Percentiles rank a stretch among this genome's conserved stretches.
Conservation (phyloP, 768 basidiomycete species). For the Stropharia rugosoannulata region DNA sequence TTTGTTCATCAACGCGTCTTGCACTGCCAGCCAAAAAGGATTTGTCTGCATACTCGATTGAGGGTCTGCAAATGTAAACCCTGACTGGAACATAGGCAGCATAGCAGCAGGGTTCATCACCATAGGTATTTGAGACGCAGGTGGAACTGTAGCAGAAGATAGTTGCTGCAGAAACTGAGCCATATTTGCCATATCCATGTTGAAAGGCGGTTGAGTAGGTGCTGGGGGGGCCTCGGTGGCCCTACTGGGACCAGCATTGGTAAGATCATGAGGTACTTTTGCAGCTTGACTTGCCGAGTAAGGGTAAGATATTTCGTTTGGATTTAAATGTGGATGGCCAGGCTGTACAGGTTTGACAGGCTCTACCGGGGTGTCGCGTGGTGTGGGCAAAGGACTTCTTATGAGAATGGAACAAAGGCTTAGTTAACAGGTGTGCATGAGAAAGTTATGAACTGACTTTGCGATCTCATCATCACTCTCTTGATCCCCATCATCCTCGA, state of each 20-base stretch:
- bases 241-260: neutral
- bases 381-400: constrained; percentile 66
- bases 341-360: constrained; percentile 29
- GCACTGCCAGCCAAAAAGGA: constrained; percentile 8
- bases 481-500: constrained; percentile 37
- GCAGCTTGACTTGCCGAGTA: neutral
- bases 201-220: neutral
- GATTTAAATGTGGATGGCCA: neutral
- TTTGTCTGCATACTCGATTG: constrained; percentile 5
- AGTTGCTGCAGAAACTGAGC: constrained; percentile 2
- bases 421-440: constrained; percentile 5
- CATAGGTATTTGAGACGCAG: neutral
- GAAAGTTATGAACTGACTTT: constrained; percentile 40
- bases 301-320: neutral
- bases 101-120: constrained; percentile 8
- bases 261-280: neutral
- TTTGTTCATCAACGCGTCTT: constrained; percentile 9
- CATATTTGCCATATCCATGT: constrained; percentile 4
- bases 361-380: constrained; percentile 50
- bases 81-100: constrained; percentile 8
- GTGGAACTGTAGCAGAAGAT: neutral
- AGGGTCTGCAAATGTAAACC: constrained; percentile 4
- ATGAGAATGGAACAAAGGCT: constrained; percentile 19
- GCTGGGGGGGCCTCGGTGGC: neutral
- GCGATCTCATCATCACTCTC: constrained; percentile 28